Percentiles rank a stretch among this genome's conserved stretches.
Evolutionary conservation across 495 filamentous ascomycete genomes (phyloP).

Genomic region (Glutinoglossum americanum): DNA sequence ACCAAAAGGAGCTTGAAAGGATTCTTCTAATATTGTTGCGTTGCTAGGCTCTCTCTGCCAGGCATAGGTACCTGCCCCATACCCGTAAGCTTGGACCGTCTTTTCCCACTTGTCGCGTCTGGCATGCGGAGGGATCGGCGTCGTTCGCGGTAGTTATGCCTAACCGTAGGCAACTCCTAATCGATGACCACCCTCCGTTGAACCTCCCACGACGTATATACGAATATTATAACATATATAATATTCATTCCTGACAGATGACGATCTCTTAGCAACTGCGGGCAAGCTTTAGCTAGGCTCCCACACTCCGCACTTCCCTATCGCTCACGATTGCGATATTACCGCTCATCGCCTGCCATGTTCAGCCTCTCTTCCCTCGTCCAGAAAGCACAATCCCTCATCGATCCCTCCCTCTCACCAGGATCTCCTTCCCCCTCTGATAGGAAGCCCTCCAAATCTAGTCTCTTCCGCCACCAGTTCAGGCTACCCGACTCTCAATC

Average conservation of each 20-base stretch:
- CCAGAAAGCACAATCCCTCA: slow-evolving; percentile 83
- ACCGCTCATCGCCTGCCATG: too few relatives aligned
- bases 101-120: not conserved
- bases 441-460: slow-evolving; percentile 68
- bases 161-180: not conserved
- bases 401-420: slow-evolving; percentile 42
- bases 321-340: too few relatives aligned
- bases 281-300: not conserved
- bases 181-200: not conserved
- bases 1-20: too few relatives aligned
- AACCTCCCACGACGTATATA: not conserved
- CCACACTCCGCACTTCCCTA: too few relatives aligned
- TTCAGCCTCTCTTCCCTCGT: too few relatives aligned
- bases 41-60: too few relatives aligned
- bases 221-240: not conserved
- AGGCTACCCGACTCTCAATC: slow-evolving; percentile 79
- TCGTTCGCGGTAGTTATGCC: not conserved
- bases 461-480: slow-evolving; percentile 88
- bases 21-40: too few relatives aligned
- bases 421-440: slow-evolving; percentile 35
- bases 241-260: not conserved
- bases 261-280: not conserved
- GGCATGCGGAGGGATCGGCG: not conserved
- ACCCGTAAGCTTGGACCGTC: not conserved
- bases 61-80: too few relatives aligned